Evolutionary conservation across 2,329 filamentous ascomycete genomes (phyloP), one percentile per base, ranked within the genome.

Genomic region (Colletotrichum paranaense): DNA sequence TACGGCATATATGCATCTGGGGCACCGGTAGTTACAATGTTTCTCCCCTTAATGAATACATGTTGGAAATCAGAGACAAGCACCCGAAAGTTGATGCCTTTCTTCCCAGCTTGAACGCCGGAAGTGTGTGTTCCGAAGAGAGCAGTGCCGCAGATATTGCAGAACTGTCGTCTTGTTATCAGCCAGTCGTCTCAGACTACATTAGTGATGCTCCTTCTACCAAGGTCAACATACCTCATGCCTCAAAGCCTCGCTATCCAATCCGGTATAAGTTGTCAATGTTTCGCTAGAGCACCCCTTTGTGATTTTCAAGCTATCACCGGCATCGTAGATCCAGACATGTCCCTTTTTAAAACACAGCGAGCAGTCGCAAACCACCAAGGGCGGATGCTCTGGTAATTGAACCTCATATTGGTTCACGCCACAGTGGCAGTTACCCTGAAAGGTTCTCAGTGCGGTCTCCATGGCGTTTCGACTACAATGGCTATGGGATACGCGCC

Each of bases 351-450:
- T 81, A 1, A 8, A 22, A 56, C 79, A 81, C n/a, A 78, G 75
- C 3, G 60, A 72, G 63, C 79, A 81, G 26, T 69, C 46, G 65
- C 79, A 81, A 1, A 74, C 52, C 0, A 75, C 67, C 0, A 75
- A 74, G 0, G 63, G 42, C 3, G 46, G 66, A 26, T 73, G 73
- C 4, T 73, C 58, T 1, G 75, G 63, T 2, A 74, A 7, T 3
- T 62, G 19, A 3, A 81, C 8, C 30, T 78, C 74, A 32, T 76
- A 81, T 35, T 79, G 78, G 53, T 78, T 79, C 4, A 62, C 58
- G 4, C 79, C 80, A 69, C 80, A 81, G 69, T 81, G 79, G 67
- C 80, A 81, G 67, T 81, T 80, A 19, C 78, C 79, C 26, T 63
- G 67, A 35, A 67, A 73, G 16, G 57, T 63, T 12, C 28, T 49